Evolutionary conservation across 768 basidiomycete genomes (phyloP), one percentile per base, ranked within the genome.

Genomic region (Vishniacozyma victoriae): DNA sequence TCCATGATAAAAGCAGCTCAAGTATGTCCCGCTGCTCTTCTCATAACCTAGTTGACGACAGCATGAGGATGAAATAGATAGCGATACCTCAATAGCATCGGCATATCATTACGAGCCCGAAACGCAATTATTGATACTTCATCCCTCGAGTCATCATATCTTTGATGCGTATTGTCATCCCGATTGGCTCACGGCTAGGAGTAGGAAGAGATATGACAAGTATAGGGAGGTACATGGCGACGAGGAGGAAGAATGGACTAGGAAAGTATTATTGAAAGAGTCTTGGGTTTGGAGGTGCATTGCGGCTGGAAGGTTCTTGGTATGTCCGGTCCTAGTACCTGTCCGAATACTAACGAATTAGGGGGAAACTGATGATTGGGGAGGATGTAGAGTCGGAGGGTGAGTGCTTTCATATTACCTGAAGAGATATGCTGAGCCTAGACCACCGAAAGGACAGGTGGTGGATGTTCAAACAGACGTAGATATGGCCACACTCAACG

Each of bases 151-250:
- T 40, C 46, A 35, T 12, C 41, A 46, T 13, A 16, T 59, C 19
- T 59, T 59, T 33, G 57, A 59, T 35, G 33, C 37, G 37, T 59
- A 59, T 31, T 59, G 57, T 40, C 62, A 64, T 51, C 56, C 62
- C 2, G 41, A 41, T 7, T 64, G 62, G 62, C 47, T 64, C 1
- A 12, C 46, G 1, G 36, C 36, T n/a, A 26, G 18, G 5, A 22
- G 25, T 19, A 26, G 12, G 12, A n/a, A 25, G 23, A 23, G 35
- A 23, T 46, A 42, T 22, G 25, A 37, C 35, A 23, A 35, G 16
- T 14, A 35, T 11, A 27, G 27, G 20, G 6, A 20, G 11, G 14
- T 16, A 13, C 9, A 23, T 22, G 22, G n/a, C 14, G 26, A 14
- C 4, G 43, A 24, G 20, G 41, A 53, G 3, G 48, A 59, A 19